Evolutionary conservation across 805 yeast genomes (phyloP), one percentile per base, ranked within the genome.

Genomic region (Candida sanyiensis): DNA sequence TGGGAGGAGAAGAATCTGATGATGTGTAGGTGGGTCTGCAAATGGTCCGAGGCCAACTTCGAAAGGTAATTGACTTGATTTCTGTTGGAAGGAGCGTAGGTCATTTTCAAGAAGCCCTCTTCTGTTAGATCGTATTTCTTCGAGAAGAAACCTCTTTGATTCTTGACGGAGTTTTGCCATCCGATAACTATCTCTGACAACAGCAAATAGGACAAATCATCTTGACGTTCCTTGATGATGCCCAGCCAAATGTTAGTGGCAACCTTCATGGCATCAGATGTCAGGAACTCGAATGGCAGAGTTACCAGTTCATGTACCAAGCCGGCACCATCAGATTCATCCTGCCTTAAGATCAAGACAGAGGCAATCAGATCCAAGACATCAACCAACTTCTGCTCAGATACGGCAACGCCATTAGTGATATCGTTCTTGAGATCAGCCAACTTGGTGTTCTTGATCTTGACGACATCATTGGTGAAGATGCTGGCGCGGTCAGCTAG

Each of bases 231-330:
- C 41, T 80, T 77, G 62, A 83, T 75, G 15, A 85, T 71, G 33
- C 86, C 77, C 30, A 83, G 66, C 97, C 97, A 90, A 22, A 80
- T 70, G n/a, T 77, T 72, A 12, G 80, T 75, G 0, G 89, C 85
- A 7, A 76, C 67, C 39, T 73, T 74, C 57, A 88, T 73, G 4
- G 77, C 63, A 13, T 64, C 62, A 1, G 80, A 67, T 10, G 78
- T 75, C 53, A 88, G 83, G 1, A 70, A 59, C 13, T 66, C 59
- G 61, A 90, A 86, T 1, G 97, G 96, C 13, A 88, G 66, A 17
- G 69, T 71, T 3, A 80, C 84, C 37, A 83, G 56, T 40, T 73
- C 63, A 29, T 54, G 58, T 11, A 63, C 56, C 26, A 62, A 43
- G 2, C 76, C 77, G 11, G 66, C 57, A 33, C 70, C 64, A 24